Evolutionary conservation across 257 asterid species (phyloP).

Genomic region (Cinchona pubescens): DNA sequence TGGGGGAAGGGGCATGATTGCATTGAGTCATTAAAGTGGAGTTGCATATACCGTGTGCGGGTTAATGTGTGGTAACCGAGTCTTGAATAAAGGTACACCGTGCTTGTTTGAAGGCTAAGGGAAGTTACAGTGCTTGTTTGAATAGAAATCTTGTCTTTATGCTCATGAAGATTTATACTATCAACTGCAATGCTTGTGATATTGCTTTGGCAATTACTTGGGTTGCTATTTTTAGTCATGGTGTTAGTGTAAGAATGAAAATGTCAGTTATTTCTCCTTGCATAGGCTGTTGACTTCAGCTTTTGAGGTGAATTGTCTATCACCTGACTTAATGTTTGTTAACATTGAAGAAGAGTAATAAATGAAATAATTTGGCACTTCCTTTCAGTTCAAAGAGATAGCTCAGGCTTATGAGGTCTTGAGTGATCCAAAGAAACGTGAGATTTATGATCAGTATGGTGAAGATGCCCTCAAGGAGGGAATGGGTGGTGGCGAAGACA

Average conservation of each 20-base stretch:
- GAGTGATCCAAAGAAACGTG: slow-evolving; percentile 69
- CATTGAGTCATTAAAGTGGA: no score
- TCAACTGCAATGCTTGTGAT: not conserved
- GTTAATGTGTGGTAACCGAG: no score
- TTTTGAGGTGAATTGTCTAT: not conserved
- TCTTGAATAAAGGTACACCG: no score
- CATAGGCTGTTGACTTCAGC: not conserved
- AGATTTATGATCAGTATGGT: slow-evolving; percentile 70
- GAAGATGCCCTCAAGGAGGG: slow-evolving; percentile 82
- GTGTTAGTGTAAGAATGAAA: not conserved
- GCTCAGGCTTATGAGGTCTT: slow-evolving; percentile 76
- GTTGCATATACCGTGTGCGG: no score
- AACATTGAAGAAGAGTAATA: not conserved
- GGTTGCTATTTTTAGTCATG: not conserved
- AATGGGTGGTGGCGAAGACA: slow-evolving; percentile 55
- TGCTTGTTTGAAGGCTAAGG: not conserved
- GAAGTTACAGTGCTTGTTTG: not conserved
- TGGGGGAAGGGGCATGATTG: no score
- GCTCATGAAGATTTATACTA: not conserved
- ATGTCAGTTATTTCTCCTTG: not conserved
- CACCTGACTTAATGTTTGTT: no score
- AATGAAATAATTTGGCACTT: not conserved
- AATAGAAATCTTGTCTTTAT: not conserved
- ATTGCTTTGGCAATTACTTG: not conserved
- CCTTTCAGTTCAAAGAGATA: slow-evolving; percentile 63